Percentiles rank a stretch among this genome's conserved stretches.
Evolutionary conservation across 2,329 filamentous ascomycete genomes (phyloP).

Genomic region (Trichoderma polysporum): DNA sequence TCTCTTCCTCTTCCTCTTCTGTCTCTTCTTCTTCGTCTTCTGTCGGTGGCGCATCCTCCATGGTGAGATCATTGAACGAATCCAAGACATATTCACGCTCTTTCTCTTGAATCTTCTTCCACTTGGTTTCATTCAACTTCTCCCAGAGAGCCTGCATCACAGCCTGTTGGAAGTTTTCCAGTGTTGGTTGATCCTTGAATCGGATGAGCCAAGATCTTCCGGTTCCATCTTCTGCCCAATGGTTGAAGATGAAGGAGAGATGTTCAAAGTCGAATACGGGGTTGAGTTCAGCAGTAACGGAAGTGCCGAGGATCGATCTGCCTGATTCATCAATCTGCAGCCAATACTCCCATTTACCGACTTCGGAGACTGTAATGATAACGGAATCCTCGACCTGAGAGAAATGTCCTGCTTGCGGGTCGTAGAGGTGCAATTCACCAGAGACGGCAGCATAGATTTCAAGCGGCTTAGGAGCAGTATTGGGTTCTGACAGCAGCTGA

Average conservation of each 20-base stretch:
- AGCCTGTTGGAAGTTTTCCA: conserved; percentile 88
- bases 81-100: conserved; percentile 94
- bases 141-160: conserved; percentile 97
- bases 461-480: conserved; percentile 58
- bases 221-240: conserved; percentile 82
- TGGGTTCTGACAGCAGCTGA: conserved; percentile 26
- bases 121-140: conserved; percentile 89
- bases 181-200: conserved; percentile 77
- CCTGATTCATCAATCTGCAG: conserved; percentile 69
- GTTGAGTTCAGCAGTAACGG: conserved; percentile 86
- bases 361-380: conserved; percentile 76
- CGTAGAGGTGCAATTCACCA: conserved; percentile 90
- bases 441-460: conserved; percentile 73
- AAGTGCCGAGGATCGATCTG: conserved; percentile 81
- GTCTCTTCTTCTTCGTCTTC: conserved; percentile 47
- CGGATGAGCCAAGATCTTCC: conserved; percentile 94
- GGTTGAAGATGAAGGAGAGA: conserved; percentile 98
- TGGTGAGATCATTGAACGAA: conserved; percentile 89
- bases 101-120: conserved; percentile 87
- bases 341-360: conserved; percentile 94
- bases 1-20: conserved; percentile 49
- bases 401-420: conserved; percentile 84
- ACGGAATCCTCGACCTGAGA: conserved; percentile 74
- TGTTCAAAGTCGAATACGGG: conserved; percentile 99
- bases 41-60: conserved; percentile 68